Evolutionary conservation across 2,329 filamentous ascomycete genomes (phyloP), one percentile per base, ranked within the genome.

Genomic region (Aurifilum marmelostoma): DNA sequence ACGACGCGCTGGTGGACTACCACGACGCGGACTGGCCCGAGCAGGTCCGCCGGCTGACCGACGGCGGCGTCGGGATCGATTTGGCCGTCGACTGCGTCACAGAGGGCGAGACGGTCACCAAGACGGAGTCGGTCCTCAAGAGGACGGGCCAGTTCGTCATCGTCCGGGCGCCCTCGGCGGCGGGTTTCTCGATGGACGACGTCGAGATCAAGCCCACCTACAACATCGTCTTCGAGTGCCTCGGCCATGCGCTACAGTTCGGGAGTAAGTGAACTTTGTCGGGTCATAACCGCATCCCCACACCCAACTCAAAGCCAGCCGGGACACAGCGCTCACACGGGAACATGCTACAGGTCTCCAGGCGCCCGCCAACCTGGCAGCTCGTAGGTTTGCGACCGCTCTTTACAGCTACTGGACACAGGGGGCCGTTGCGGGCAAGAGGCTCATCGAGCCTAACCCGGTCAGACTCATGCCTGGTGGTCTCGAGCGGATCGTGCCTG

Each of bases 161-260:
- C 14, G 34, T 54, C 34, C 50, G 50, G 29, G 12, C 32, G 14
- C 47, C 63, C 7, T 34, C 50, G 6, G 9, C 27, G 5, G 32
- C 32, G 18, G 34, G 50, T 14, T 58, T 27, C n/a, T 37, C 50
- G 29, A 39, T n/a, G 32, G 27, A 52, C 9, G 54, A 58, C n/a
- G n/a, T 58, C n/a, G 34, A 65, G 18, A 58, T 65, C 63, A 65
- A 82, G 50, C 79, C 79, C 0, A 66, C 77, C 1, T 81, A 81
- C 58, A 80, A 80, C 1, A 79, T 78, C 0, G 81, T 81, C 0
- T 83, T 79, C 80, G 78, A 82, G 65, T 80, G 76, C 0, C 72
- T 83, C 0, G 80, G 80, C 0, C 77, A 65, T 24, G 47, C n/a
- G 18, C 32, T 59, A n/a, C 32, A 59, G 18, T 14, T 14, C 9